Percentiles rank a stretch among this genome's conserved stretches.
Conservation (phyloP, 768 basidiomycete species). For the Boletus rubroflammeus region DNA sequence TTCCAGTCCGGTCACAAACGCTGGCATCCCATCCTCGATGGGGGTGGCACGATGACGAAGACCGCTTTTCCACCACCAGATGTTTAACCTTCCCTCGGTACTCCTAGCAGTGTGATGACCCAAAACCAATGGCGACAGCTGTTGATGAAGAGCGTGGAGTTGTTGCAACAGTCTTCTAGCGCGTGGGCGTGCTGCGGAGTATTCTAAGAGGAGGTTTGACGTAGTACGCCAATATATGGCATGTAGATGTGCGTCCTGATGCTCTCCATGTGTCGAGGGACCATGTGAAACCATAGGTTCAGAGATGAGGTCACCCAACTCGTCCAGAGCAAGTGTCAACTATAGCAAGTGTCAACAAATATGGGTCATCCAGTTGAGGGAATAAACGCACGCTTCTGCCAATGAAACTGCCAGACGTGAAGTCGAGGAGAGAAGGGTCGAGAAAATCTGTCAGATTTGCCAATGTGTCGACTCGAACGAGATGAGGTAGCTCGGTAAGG, state of each 20-base stretch:
- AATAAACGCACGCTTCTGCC: slow-evolving; percentile 27
- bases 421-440: slow-evolving; percentile 21
- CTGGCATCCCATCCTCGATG: slow-evolving; percentile 8
- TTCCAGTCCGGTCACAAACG: slow-evolving; percentile 22
- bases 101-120: not conserved
- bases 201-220: slow-evolving; percentile 32
- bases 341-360: slow-evolving; percentile 7
- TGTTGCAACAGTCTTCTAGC: slow-evolving; percentile 12
- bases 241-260: slow-evolving; percentile 15
- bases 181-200: slow-evolving; percentile 27
- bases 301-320: slow-evolving; percentile 21
- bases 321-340: slow-evolving; percentile 30
- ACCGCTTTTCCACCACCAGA: slow-evolving; percentile 8
- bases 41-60: slow-evolving; percentile 1
- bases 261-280: not conserved
- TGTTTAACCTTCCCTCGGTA: not conserved
- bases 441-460: slow-evolving; percentile 22
- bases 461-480: slow-evolving; percentile 2
- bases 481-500: not conserved
- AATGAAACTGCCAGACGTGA: slow-evolving; percentile 25
- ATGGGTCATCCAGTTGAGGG: not conserved
- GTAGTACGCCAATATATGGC: slow-evolving; percentile 30
- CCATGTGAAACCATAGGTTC: not conserved
- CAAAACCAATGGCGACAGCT: slow-evolving; percentile 1
- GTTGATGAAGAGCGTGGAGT: slow-evolving; percentile 16